Percentiles rank a stretch among this genome's conserved stretches.
Evolutionary conservation across 139 green algal species (phyloP).

Genomic region (Picochlorum costavermella): DNA sequence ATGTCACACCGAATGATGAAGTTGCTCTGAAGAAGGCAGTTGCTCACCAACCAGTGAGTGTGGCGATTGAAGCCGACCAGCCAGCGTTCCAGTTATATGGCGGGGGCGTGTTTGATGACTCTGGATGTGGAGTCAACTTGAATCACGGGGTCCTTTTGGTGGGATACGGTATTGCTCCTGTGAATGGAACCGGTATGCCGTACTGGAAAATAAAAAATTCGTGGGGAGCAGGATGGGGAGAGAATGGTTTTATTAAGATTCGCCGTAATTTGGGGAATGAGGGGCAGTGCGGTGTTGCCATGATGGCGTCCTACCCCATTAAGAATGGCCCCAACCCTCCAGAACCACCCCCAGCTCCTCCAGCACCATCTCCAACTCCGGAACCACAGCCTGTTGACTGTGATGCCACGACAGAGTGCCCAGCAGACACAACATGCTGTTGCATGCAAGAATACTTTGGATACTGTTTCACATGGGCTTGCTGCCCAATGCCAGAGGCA

Average conservation of each 20-base stretch:
- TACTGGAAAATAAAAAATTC: constrained; percentile 98
- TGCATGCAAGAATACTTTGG: constrained; percentile 61
- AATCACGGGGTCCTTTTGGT: constrained; percentile 95
- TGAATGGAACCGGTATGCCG: constrained; percentile 22
- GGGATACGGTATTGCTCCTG: constrained; percentile 65
- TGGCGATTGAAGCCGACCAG: constrained; percentile 87
- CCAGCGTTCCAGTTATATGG: constrained; percentile 82
- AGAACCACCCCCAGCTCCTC: constrained; percentile 20
- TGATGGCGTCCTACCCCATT: constrained; percentile 79
- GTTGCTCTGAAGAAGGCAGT: constrained; percentile 52
- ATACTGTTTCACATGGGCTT: constrained; percentile 81
- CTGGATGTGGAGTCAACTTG: constrained; percentile 69
- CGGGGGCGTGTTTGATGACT: constrained; percentile 67
- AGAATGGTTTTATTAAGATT: constrained; percentile 79
- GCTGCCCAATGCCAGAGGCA: constrained; percentile 84
- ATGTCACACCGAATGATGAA: constrained; percentile 80
- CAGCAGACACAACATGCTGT: constrained; percentile 77
- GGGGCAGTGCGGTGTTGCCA: constrained; percentile 65
- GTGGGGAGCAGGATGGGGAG: constrained; percentile 86
- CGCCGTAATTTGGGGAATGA: constrained; percentile 14
- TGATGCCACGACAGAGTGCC: constrained; percentile 57
- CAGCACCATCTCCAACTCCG: constrained; percentile 27
- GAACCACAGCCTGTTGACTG: constrained; percentile 50
- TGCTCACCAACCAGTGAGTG: constrained; percentile 78
- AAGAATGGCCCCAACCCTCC: constrained; percentile 72